phyloP scores from a whole-genome alignment of 129 eudicot genomes.

The Centaurea solstitialis region DNA sequence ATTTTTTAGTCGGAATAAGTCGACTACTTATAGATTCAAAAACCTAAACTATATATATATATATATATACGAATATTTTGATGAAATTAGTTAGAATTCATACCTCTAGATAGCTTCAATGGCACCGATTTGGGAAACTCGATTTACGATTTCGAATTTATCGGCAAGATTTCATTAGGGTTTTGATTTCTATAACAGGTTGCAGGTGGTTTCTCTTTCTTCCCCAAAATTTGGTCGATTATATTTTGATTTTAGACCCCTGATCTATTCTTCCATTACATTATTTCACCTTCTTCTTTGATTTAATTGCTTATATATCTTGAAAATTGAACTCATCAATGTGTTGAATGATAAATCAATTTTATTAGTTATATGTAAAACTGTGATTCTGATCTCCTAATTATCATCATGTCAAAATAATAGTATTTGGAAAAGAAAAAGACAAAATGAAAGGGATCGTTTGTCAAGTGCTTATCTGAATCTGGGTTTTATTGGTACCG shows the following conservation, averaged over 20 bases:
- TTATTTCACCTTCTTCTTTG: background rate
- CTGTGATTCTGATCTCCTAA: too few relatives aligned
- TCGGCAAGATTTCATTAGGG: background rate
- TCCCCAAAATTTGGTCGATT: background rate
- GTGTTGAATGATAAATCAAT: background rate
- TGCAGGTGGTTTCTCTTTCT: background rate
- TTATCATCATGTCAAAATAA: too few relatives aligned
- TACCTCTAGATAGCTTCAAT: background rate
- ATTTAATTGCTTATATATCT: background rate
- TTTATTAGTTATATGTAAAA: too few relatives aligned
- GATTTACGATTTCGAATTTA: background rate
- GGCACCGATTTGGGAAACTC: background rate
- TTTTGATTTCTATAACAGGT: background rate
- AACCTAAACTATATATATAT: background rate
- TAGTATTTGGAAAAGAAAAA: too few relatives aligned
- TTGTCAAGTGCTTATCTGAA: too few relatives aligned
- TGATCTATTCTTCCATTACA: background rate
- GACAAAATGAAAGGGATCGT: too few relatives aligned
- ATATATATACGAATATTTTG: background rate
- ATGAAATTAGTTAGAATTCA: background rate
- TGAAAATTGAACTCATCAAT: background rate
- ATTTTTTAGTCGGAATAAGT: background rate
- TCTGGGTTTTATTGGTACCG: too few relatives aligned
- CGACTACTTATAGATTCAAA: background rate
- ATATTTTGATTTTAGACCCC: background rate